Base-by-base conservation (phyloP, 1,139 yeast species). In the Candida smagusa region DNA sequence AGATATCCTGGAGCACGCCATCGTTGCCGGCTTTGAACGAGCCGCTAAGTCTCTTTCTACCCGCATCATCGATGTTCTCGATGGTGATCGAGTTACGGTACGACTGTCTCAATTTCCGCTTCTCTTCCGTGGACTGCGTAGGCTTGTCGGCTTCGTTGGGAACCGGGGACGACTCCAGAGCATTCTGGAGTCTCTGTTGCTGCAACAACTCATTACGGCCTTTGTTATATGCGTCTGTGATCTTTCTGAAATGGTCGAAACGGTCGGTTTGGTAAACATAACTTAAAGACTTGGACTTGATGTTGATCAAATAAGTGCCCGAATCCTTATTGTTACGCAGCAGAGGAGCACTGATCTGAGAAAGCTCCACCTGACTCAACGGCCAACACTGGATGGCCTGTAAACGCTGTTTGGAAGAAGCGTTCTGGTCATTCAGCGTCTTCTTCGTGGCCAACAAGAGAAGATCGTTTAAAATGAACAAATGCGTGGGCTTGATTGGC, bases 321-420 rank as follows among this genome's bases (percentile, higher is more conserved):
- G 49, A 39, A 22, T 55, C 58, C 4, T 43, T 32, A 12, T 30
- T 50, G 12, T 52, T 50, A 7, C 47, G 37, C 35, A 60, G 30
- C 39, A 41, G 61, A 3, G 59, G 54, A 2, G 50, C 50, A 38
- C 42, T 46, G 34, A 54, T 53, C 31, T 77, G 78, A n/a, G 63
- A 52, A n/a, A 84, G 56, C 13, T 68, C 66, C 13, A 84, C 76
- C 31, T 82, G 88, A 36, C 76, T 67, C 30, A 88, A 61, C 3
- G 90, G 84, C 82, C 90, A 84, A 58, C 95, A 85, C 50, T 85
- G 86, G 21, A 80, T 79, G 0, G 95, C 95, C 27, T 81, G 79
- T 30, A 84, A 69, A 39, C 69, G 53, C 31, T 68, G 54, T 33
- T 63, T 39, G 25, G 23, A 24, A 9, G 29, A 16, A n/a, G 12